A percentile compares a stretch with the other conserved stretches of the same genome.
These are phyloP conservation scores for Triticum urartu DNA, from an alignment of 176 grass and related monocot genomes.

Conservation along the genomic window DNA sequence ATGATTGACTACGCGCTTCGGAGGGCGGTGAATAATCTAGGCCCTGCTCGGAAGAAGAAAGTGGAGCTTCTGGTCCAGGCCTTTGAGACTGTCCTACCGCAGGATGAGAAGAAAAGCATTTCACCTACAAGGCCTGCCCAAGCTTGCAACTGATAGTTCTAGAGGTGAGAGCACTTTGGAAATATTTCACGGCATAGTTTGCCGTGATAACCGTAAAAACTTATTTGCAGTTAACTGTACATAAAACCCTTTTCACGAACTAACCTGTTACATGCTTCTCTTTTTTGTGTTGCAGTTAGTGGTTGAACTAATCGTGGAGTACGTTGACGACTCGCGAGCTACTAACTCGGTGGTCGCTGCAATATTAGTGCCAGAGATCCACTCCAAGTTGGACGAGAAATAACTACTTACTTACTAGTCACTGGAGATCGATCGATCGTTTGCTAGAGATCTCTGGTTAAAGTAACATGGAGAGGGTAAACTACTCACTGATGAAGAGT, in stretches of 20 bases:
- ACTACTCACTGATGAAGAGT: slow-evolving; percentile 20
- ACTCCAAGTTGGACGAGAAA: slow-evolving; percentile 46
- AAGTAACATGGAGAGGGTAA: slow-evolving; percentile 20
- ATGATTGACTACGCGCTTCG: slow-evolving; percentile 91
- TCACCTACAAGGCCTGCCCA: slow-evolving; percentile 30
- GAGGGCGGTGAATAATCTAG: slow-evolving; percentile 60
- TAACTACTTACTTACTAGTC: slow-evolving; percentile 28
- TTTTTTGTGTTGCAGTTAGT: slow-evolving; percentile 43
- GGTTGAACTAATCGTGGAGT: slow-evolving; percentile 38
- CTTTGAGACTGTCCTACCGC: slow-evolving; percentile 72
- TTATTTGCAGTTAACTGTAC: too few relatives aligned
- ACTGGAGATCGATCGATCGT: neutral
- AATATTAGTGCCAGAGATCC: slow-evolving; percentile 72
- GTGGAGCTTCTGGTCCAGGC: slow-evolving; percentile 91
- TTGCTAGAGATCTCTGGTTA: slow-evolving; percentile 29
- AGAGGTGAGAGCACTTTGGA: slow-evolving; percentile 17
- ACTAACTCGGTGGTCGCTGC: slow-evolving; percentile 70
- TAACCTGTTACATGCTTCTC: neutral
- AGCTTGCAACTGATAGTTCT: slow-evolving; percentile 44
- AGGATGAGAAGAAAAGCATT: slow-evolving; percentile 45
- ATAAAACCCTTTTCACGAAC: neutral
- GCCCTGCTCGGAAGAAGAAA: slow-evolving; percentile 72
- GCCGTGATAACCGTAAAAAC: neutral
- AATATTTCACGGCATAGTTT: neutral
- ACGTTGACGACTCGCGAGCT: slow-evolving; percentile 34